Percentiles rank a stretch among this genome's conserved stretches.
Evolutionary conservation across 495 filamentous ascomycete genomes (phyloP).

Genomic region (Penicillium nucicola): DNA sequence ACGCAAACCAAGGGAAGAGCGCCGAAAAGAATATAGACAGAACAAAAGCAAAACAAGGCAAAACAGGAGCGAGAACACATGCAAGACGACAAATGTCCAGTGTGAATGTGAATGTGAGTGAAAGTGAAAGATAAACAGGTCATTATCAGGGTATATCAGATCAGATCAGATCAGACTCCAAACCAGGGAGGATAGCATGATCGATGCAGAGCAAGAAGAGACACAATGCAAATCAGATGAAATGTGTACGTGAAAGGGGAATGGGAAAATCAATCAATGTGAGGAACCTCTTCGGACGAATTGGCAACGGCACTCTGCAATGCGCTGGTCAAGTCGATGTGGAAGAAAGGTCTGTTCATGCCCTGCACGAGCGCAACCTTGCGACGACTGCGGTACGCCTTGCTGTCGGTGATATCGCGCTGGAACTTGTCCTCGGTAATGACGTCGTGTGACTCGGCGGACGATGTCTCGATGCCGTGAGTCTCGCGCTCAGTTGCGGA

Average conservation of each 20-base stretch:
- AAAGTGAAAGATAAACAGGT: conserved; percentile 15
- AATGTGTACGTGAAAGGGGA: background rate
- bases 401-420: conserved; percentile 42
- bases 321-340: conserved; percentile 89
- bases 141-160: conserved; percentile 16
- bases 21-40: conserved; percentile 1
- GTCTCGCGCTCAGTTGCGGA: conserved; percentile 31
- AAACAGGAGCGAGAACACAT: background rate
- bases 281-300: conserved; percentile 31
- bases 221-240: conserved; percentile 8
- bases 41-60: background rate
- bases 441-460: conserved; percentile 26
- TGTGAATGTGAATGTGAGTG: background rate
- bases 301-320: conserved; percentile 86
- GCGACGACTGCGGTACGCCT: conserved; percentile 38
- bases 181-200: conserved; percentile 21
- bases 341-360: conserved; percentile 88
- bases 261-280: conserved; percentile 2
- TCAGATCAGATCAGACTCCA: conserved; percentile 18
- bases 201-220: conserved; percentile 9
- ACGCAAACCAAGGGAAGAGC: conserved; percentile 2
- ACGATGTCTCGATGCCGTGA: conserved; percentile 28
- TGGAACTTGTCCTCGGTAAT: conserved; percentile 41
- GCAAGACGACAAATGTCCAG: background rate
- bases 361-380: conserved; percentile 73